Percentiles rank a stretch among this genome's conserved stretches.
Conservation (phyloP, 2,329 filamentous ascomycete species). For the Claviceps maximensis region DNA sequence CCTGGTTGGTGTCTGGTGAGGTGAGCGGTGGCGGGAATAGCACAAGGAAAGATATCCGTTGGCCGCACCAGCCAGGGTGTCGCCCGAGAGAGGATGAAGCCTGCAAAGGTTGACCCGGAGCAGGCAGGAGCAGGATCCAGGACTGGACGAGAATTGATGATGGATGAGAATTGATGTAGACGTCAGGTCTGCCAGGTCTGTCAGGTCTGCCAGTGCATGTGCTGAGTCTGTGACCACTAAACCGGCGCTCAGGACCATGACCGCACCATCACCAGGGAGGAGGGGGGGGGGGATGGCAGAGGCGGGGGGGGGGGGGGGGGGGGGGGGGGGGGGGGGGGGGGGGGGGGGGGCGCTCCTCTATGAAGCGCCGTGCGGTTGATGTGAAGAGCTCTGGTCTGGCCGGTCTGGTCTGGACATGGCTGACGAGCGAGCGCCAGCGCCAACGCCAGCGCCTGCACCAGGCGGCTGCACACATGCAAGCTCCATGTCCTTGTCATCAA, state of each 20-base stretch:
- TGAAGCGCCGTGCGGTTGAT: too few relatives aligned
- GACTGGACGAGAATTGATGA: background rate
- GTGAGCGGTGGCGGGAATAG: conserved; percentile 3
- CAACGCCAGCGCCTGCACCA: too few relatives aligned
- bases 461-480: too few relatives aligned
- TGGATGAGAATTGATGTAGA: background rate
- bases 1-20: too few relatives aligned
- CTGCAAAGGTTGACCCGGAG: background rate
- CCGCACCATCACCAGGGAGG: background rate
- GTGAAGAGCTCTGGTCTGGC: too few relatives aligned
- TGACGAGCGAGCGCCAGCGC: too few relatives aligned
- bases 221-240: background rate
- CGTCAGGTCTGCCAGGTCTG: too few relatives aligned
- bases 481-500: too few relatives aligned
- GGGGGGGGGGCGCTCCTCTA: too few relatives aligned
- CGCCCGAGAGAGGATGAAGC: background rate
- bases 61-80: background rate
- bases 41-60: background rate
- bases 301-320: too few relatives aligned
- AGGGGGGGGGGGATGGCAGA: background rate
- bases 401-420: background rate
- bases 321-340: too few relatives aligned
- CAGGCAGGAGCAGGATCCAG: background rate
- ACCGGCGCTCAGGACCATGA: background rate
- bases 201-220: too few relatives aligned